A percentile compares a stretch with the other conserved stretches of the same genome.
Conservation (phyloP, 306 rosid genomes). For the Gynostemma pentaphyllum region DNA sequence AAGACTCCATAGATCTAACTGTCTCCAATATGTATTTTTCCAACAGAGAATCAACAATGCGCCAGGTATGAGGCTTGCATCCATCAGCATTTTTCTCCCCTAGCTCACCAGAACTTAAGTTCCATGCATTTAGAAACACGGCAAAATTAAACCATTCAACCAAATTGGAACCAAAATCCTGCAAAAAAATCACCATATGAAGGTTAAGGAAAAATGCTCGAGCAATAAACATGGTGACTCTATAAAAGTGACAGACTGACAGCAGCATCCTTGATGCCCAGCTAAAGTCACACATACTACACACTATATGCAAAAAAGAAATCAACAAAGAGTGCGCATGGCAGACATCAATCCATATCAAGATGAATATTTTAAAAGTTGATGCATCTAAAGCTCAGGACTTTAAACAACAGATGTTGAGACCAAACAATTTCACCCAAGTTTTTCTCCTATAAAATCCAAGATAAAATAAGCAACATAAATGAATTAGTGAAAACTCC, state of each 20-base stretch:
- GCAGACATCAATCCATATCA: background rate
- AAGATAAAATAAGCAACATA: background rate
- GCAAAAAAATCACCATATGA: constrained; percentile 14
- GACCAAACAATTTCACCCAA: background rate
- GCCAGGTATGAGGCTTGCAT: constrained; percentile 36
- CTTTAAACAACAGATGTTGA: background rate
- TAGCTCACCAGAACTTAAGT: constrained; percentile 55
- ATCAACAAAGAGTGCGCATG: background rate
- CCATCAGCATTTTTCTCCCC: constrained; percentile 31
- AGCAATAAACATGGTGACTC: background rate
- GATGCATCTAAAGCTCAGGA: background rate
- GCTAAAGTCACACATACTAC: background rate
- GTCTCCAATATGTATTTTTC: constrained; percentile 47
- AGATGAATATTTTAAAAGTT: background rate
- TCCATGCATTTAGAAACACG: constrained; percentile 80
- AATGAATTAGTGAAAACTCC: background rate
- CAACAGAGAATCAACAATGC: constrained; percentile 48
- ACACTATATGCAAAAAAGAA: background rate
- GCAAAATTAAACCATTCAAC: constrained; percentile 82
- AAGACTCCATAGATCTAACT: constrained; percentile 33
- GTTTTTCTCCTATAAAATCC: background rate
- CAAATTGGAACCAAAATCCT: constrained; percentile 65
- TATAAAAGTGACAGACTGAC: background rate
- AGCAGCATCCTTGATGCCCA: background rate
- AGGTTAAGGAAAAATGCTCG: background rate